Evolutionary conservation across 371 early-diverging fungal species (phyloP).

Genomic region (Gilbertella persicaria): DNA sequence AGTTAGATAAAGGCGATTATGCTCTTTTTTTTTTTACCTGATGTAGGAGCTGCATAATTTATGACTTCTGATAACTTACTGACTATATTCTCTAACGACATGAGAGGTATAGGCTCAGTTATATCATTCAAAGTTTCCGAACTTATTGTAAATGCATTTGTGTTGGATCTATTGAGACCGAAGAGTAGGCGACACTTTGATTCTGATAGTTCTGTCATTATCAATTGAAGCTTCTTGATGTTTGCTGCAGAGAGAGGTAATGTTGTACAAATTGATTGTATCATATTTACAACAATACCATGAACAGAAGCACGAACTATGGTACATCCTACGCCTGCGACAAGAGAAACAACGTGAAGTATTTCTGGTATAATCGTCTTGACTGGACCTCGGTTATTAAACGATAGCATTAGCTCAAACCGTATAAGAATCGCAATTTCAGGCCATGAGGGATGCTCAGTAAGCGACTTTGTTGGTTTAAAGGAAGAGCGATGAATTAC

Average conservation of each 20-base stretch:
- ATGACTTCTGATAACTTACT: constrained; percentile 79
- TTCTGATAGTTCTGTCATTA: constrained; percentile 75
- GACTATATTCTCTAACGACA: constrained; percentile 79
- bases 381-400: constrained; percentile 70
- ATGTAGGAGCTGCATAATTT: constrained; percentile 72
- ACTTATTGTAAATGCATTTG: constrained; percentile 72
- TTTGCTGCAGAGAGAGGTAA: constrained; percentile 60
- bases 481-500: constrained; percentile 73
- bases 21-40: no score
- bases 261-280: constrained; percentile 83
- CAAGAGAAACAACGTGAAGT: constrained; percentile 79
- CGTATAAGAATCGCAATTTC: constrained; percentile 87
- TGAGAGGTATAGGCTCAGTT: constrained; percentile 67
- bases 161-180: constrained; percentile 73
- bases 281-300: constrained; percentile 88
- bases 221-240: constrained; percentile 56
- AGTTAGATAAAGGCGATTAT: no score
- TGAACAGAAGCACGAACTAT: constrained; percentile 84
- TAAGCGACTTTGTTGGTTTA: constrained; percentile 66
- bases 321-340: constrained; percentile 84
- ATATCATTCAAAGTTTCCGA: constrained; percentile 68
- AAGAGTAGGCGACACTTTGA: constrained; percentile 77
- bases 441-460: constrained; percentile 82
- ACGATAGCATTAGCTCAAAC: constrained; percentile 85
- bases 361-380: constrained; percentile 84